Evolutionary conservation across 371 early-diverging fungal genomes (phyloP).

Genomic region (Rhizopus sp.): DNA sequence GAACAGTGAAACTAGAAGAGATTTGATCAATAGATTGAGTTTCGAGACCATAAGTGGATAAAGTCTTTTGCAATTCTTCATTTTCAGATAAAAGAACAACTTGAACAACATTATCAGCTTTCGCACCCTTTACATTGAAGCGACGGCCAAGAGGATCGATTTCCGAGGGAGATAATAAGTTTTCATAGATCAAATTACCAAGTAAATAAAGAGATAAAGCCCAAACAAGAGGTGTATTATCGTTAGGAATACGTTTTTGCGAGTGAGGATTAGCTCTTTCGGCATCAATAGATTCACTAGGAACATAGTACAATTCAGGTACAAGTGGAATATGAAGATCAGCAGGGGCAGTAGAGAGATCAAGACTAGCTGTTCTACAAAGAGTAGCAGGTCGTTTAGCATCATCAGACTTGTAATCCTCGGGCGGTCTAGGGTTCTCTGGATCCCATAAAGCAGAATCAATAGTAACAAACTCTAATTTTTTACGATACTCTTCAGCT

Average conservation of each 20-base stretch:
- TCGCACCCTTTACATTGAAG: conserved; percentile 50
- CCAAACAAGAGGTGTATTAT: conserved; percentile 91
- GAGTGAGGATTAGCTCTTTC: conserved; percentile 78
- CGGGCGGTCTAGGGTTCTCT: conserved; percentile 30
- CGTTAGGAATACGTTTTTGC: conserved; percentile 79
- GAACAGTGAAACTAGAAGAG: conserved; percentile 67
- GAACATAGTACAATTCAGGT: conserved; percentile 87
- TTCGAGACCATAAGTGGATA: conserved; percentile 78
- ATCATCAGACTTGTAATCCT: conserved; percentile 31
- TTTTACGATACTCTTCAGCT: conserved; percentile 71
- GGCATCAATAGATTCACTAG: conserved; percentile 68
- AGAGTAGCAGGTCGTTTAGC: conserved; percentile 11
- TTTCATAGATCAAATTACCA: conserved; percentile 78
- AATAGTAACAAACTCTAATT: conserved; percentile 71
- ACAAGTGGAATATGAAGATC: conserved; percentile 54
- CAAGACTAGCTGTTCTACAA: conserved; percentile 21
- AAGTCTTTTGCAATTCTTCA: conserved; percentile 64
- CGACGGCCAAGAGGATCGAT: conserved; percentile 88
- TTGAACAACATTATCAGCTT: conserved; percentile 69
- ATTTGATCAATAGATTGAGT: conserved; percentile 76
- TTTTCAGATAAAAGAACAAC: conserved; percentile 83
- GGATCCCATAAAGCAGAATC: conserved; percentile 62
- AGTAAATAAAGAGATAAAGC: conserved; percentile 84
- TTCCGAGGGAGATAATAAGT: conserved; percentile 76
- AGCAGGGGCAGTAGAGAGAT: conserved; percentile 22